These are phyloP conservation scores for Pseudomassariella vexata DNA, from an alignment of 2,329 filamentous ascomycete species.

Conservation along the genomic window DNA sequence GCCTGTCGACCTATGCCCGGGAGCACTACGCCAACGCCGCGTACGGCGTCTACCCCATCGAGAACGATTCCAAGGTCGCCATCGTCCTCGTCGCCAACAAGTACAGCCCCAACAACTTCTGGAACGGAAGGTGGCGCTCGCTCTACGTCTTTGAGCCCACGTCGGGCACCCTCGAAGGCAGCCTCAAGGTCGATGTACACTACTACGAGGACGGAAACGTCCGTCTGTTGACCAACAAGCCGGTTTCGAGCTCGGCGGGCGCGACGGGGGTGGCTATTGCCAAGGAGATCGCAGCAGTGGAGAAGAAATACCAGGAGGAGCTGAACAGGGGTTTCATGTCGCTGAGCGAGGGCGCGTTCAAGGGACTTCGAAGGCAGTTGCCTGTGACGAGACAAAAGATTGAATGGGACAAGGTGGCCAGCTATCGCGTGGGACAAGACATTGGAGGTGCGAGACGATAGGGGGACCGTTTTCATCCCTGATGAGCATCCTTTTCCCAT, in stretches of 20 bases:
- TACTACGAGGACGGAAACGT: slow-evolving; percentile 99
- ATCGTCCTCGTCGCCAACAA: slow-evolving; percentile 89
- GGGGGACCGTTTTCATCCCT: slow-evolving; percentile 7
- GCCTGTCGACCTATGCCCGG: slow-evolving; percentile 65
- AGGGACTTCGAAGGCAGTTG: slow-evolving; percentile 83
- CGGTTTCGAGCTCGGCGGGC: slow-evolving; percentile 57
- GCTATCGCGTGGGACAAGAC: slow-evolving; percentile 80
- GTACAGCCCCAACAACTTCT: slow-evolving; percentile 97
- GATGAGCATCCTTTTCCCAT: slow-evolving; percentile 50
- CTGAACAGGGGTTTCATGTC: slow-evolving; percentile 84
- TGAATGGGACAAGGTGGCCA: slow-evolving; percentile 97
- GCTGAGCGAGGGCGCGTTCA: slow-evolving; percentile 92
- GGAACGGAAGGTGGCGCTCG: slow-evolving; percentile 96
- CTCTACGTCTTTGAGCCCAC: slow-evolving; percentile 73
- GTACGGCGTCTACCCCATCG: slow-evolving; percentile 76
- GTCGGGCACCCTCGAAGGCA: slow-evolving; percentile 65
- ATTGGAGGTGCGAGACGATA: slow-evolving; percentile 61
- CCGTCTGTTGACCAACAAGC: slow-evolving; percentile 82
- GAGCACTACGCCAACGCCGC: slow-evolving; percentile 85
- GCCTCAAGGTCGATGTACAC: slow-evolving; percentile 90
- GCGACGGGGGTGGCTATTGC: slow-evolving; percentile 61
- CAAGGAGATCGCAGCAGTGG: slow-evolving; percentile 69
- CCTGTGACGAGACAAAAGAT: slow-evolving; percentile 98
- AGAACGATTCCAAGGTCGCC: slow-evolving; percentile 70
- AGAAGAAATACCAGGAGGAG: slow-evolving; percentile 95